A percentile compares a stretch with the other conserved stretches of the same genome.
These are phyloP conservation scores for Rhodotorula babjevae DNA, from an alignment of 768 basidiomycete genomes.

Conservation along the genomic window DNA sequence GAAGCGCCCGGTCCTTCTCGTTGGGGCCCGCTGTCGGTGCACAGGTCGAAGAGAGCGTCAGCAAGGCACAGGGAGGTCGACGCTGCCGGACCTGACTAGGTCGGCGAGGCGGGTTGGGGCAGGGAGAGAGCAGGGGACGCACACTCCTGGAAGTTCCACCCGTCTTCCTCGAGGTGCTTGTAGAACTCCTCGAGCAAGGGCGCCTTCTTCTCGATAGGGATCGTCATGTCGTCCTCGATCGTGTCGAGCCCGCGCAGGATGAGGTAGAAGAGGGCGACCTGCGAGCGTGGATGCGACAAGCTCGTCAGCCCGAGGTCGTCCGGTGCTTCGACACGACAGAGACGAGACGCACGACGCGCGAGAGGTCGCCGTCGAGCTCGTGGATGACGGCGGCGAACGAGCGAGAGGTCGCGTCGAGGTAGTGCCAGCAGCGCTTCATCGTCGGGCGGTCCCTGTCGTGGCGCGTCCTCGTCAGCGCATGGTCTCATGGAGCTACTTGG, in stretches of 20 bases:
- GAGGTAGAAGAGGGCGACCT: conserved; percentile 95
- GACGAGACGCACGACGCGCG: conserved; percentile 67
- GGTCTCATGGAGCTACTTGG: no score
- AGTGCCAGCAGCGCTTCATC: conserved; percentile 86
- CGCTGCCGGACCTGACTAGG: no score
- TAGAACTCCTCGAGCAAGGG: conserved; percentile 78
- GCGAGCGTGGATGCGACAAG: neutral
- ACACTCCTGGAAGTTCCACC: conserved; percentile 73
- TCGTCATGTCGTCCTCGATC: conserved; percentile 96
- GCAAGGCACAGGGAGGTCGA: no score
- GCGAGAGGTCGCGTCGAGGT: conserved; percentile 80
- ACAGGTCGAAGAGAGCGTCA: no score
- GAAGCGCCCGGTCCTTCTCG: conserved; percentile 80
- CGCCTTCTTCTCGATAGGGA: conserved; percentile 78
- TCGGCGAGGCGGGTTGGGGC: no score
- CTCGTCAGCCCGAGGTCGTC: neutral
- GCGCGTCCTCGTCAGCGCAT: neutral
- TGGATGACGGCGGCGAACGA: conserved; percentile 92
- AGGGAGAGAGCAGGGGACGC: neutral
- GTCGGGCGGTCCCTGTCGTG: conserved; percentile 64
- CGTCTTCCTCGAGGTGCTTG: conserved; percentile 67
- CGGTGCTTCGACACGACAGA: neutral
- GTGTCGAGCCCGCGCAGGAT: conserved; percentile 92
- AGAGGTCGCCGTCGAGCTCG: conserved; percentile 90
- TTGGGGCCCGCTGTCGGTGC: conserved; percentile 64